A percentile compares a stretch with the other conserved stretches of the same genome.
Evolutionary conservation across 1,284 basidiomycete genomes (phyloP).

Genomic region (Ustilago curta): DNA sequence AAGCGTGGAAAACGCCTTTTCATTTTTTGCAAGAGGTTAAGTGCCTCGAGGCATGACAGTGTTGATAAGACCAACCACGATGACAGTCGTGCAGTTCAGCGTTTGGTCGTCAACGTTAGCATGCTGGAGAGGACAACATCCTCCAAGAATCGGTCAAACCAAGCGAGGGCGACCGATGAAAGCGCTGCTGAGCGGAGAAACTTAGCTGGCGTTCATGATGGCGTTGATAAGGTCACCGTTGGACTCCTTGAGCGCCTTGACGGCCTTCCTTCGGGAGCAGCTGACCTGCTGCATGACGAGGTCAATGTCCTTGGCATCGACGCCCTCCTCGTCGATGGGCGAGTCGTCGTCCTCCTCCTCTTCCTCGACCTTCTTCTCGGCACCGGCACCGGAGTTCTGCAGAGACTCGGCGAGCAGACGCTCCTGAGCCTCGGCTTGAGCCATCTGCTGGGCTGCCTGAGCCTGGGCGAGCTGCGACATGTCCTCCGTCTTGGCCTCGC

Average conservation of each 20-base stretch:
- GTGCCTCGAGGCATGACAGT: not conserved
- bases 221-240: slow-evolving; percentile 68
- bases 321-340: slow-evolving; percentile 70
- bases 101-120: not conserved
- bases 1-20: slow-evolving; percentile 7
- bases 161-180: not conserved
- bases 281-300: slow-evolving; percentile 84
- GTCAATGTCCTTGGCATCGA: slow-evolving; percentile 92
- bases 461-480: slow-evolving; percentile 86
- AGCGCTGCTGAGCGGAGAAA: not conserved
- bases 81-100: not conserved
- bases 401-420: slow-evolving; percentile 74
- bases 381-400: slow-evolving; percentile 45
- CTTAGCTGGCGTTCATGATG: slow-evolving; percentile 67
- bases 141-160: not conserved
- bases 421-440: slow-evolving; percentile 73
- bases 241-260: slow-evolving; percentile 69
- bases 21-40: not conserved
- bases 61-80: not conserved
- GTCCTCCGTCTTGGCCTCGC: slow-evolving; percentile 97
- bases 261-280: slow-evolving; percentile 68
- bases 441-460: slow-evolving; percentile 84
- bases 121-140: not conserved
- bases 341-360: slow-evolving; percentile 68
- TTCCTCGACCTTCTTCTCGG: slow-evolving; percentile 58